These are phyloP conservation scores for Cercospora nicotianae DNA, from an alignment of 2,329 filamentous ascomycete genomes.

Conservation along the genomic window DNA sequence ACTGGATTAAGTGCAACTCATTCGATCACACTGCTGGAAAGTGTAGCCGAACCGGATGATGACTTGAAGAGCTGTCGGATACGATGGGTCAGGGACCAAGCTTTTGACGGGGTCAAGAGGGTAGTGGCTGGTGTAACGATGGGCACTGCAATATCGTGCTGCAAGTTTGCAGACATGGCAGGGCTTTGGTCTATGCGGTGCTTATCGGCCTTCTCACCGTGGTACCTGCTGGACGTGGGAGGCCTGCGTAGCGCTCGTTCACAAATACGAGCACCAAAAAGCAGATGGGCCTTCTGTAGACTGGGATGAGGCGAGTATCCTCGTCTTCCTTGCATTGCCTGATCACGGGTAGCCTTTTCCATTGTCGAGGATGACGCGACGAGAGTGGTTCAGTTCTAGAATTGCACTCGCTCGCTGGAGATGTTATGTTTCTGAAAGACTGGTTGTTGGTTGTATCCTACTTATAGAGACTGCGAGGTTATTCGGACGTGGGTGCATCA, in stretches of 20 bases:
- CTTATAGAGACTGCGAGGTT: not conserved
- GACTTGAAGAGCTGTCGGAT: not conserved
- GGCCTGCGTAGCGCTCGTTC: not conserved
- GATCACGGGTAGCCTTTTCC: not conserved
- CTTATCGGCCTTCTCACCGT: not conserved
- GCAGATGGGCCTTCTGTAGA: not conserved
- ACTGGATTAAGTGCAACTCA: not conserved
- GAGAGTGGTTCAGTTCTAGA: not conserved
- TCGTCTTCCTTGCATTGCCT: not conserved
- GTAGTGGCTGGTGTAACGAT: not conserved
- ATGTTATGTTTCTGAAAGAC: not conserved
- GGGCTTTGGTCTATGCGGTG: not conserved
- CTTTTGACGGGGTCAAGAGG: not conserved
- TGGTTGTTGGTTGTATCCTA: not conserved
- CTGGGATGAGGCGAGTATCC: not conserved
- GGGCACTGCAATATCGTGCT: not conserved
- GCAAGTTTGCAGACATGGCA: not conserved
- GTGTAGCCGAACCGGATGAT: not conserved
- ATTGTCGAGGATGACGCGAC: not conserved
- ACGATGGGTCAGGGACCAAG: not conserved
- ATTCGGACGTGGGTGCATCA: not conserved
- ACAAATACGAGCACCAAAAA: not conserved
- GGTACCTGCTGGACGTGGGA: not conserved
- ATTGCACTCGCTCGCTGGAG: not conserved
- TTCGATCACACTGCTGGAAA: not conserved